A percentile compares a stretch with the other conserved stretches of the same genome.
Conservation (phyloP, 805 yeast genomes). For the Zygoascus ofunaensis region DNA sequence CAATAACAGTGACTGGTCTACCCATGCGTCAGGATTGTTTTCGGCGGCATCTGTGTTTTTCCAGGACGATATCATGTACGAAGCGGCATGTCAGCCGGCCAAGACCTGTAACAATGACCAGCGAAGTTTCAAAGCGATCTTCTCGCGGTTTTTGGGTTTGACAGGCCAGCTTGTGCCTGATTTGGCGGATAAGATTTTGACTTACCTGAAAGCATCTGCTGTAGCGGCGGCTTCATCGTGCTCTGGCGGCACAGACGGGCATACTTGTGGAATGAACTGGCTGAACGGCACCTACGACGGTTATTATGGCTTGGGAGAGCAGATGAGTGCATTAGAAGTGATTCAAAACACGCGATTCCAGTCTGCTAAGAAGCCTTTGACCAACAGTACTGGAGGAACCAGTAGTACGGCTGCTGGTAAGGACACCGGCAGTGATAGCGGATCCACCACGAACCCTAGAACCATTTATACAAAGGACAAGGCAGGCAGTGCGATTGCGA, state of each 20-base stretch:
- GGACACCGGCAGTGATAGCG: constrained; percentile 18
- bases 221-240: constrained; percentile 73
- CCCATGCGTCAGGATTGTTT: constrained; percentile 51
- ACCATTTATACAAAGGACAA: constrained; percentile 52
- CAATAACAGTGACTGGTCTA: constrained; percentile 53
- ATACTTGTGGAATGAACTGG: constrained; percentile 88
- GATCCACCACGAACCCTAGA: constrained; percentile 18
- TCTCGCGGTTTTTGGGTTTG: constrained; percentile 62
- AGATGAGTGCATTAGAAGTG: constrained; percentile 73
- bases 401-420: constrained; percentile 63
- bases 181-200: constrained; percentile 30
- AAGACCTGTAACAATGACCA: constrained; percentile 74
- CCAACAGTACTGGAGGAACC: constrained; percentile 57
- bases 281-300: constrained; percentile 56
- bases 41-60: constrained; percentile 27
- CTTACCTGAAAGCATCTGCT: constrained; percentile 45
- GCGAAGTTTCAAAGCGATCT: constrained; percentile 83
- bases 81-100: constrained; percentile 69
- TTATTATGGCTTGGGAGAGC: constrained; percentile 79
- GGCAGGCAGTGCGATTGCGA: constrained; percentile 85
- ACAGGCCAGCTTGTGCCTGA: constrained; percentile 65
- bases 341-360: constrained; percentile 37
- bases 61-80: constrained; percentile 50
- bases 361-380: constrained; percentile 46
- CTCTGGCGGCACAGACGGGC: constrained; percentile 78